These are phyloP conservation scores for Hypoxylon fuscum DNA, from an alignment of 495 filamentous ascomycete genomes.

Conservation along the genomic window DNA sequence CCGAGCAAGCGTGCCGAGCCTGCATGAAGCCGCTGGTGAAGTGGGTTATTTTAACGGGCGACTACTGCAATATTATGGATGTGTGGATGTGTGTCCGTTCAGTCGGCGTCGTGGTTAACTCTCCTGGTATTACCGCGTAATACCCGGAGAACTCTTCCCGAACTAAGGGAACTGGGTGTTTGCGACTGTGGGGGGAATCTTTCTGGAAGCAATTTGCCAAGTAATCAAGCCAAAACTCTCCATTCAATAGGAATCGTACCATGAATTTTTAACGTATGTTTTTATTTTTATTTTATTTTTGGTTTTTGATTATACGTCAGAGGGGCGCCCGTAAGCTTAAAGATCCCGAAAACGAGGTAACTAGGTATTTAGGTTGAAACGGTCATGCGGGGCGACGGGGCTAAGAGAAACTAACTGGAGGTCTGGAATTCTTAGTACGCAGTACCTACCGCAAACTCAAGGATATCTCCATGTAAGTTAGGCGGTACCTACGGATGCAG, in stretches of 20 bases:
- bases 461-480: too few relatives aligned
- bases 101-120: slow-evolving; percentile 27
- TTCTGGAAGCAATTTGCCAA: slow-evolving; percentile 34
- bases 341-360: too few relatives aligned
- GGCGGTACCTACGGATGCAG: too few relatives aligned
- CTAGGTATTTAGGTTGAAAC: slow-evolving; percentile 23
- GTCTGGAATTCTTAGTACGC: too few relatives aligned
- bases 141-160: slow-evolving; percentile 15
- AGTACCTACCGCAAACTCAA: too few relatives aligned
- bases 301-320: background rate
- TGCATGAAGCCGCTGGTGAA: slow-evolving; percentile 20
- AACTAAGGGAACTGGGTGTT: slow-evolving; percentile 6
- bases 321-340: background rate
- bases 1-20: slow-evolving; percentile 2
- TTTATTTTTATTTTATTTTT: background rate
- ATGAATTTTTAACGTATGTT: slow-evolving; percentile 11
- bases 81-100: slow-evolving; percentile 29
- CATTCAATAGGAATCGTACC: too few relatives aligned
- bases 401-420: background rate
- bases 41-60: slow-evolving; percentile 20
- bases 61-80: slow-evolving; percentile 32
- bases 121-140: too few relatives aligned
- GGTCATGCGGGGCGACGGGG: slow-evolving; percentile 21
- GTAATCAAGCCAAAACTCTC: too few relatives aligned
- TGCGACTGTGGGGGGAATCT: slow-evolving; percentile 21